phyloP scores from a whole-genome alignment of 2,329 filamentous ascomycete genomes.

The Arthrobotrys sinensis region DNA sequence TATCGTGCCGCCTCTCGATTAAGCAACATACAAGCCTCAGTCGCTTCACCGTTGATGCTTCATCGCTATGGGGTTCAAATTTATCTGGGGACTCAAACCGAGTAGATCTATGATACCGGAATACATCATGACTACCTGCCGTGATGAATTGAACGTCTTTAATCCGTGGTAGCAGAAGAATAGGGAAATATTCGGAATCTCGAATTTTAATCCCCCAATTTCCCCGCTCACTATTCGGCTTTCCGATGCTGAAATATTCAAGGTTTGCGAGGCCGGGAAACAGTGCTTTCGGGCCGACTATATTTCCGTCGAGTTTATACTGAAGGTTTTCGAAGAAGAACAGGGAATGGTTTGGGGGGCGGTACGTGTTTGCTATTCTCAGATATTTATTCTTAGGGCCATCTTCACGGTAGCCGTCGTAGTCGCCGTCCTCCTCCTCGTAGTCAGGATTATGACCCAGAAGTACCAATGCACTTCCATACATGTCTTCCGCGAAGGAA shows the following conservation, averaged over 20 bases:
- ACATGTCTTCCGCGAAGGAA: background rate
- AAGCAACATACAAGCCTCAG: background rate
- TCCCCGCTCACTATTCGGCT: background rate
- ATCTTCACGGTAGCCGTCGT: too few relatives aligned
- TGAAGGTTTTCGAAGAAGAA: slow-evolving; percentile 12
- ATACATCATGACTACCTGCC: too few relatives aligned
- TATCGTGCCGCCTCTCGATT: background rate
- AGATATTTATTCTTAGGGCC: background rate
- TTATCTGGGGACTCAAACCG: background rate
- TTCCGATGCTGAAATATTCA: background rate
- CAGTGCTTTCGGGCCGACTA: background rate
- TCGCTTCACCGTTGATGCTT: background rate
- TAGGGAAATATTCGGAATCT: background rate
- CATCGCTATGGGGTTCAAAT: background rate
- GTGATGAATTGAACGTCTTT: background rate
- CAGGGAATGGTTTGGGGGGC: background rate
- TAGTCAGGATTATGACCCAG: background rate
- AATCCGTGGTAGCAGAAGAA: slow-evolving; percentile 5
- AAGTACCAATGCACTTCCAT: background rate
- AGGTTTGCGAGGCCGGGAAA: slow-evolving; percentile 1
- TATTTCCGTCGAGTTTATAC: background rate
- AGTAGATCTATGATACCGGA: too few relatives aligned
- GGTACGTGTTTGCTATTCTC: background rate
- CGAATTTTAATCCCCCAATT: background rate
- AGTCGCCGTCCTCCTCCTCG: too few relatives aligned